Evolutionary conservation across 805 yeast species (phyloP), one percentile per base, ranked within the genome.

Genomic region (Ascoidea asiatica): DNA sequence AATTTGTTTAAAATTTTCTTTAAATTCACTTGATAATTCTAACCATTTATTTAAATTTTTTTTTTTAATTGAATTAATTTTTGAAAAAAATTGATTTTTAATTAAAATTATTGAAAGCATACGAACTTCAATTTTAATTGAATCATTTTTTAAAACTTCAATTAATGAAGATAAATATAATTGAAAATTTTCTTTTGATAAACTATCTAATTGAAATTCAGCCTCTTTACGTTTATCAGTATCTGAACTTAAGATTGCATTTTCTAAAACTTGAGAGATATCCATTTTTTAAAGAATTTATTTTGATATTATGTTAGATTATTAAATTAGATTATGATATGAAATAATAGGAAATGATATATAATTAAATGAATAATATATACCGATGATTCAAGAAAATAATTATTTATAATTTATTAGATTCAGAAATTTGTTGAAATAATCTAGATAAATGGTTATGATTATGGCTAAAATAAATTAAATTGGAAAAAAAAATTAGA

Each of bases 51-150:
- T 77, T 15, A 78, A 75, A 57, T 77, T 81, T 37, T 69, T 73
- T 39, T 60, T 62, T 52, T 72, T 75, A 52, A 75, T 77, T n/a
- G 64, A 62, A 4, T 69, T 52, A 56, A 85, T 94, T 58, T 89
- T 90, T 15, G 97, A 79, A 5, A 86, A 77, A 55, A 90, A 71
- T 65, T 85, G 86, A 65, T 90, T 90, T 67, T 90, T 90, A 56
- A 87, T 68, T 19, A 82, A 82, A 50, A 90, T 68, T 38, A 92
- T 95, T 3, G 98, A 95, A 59, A 92, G 73, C 72, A 88, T 85
- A 57, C 97, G 74, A 41, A 88, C 92, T 64, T 90, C 96, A 5
- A 80, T 65, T 54, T 73, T 75, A 45, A 74, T 75, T 5, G 65
- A 58, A 39, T 75, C 81, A 57, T 80, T 78, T 20, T 79, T 81